A percentile compares a stretch with the other conserved stretches of the same genome.
These are phyloP conservation scores for Ustilago loliicola DNA, from an alignment of 1,284 basidiomycete species.

Conservation along the genomic window DNA sequence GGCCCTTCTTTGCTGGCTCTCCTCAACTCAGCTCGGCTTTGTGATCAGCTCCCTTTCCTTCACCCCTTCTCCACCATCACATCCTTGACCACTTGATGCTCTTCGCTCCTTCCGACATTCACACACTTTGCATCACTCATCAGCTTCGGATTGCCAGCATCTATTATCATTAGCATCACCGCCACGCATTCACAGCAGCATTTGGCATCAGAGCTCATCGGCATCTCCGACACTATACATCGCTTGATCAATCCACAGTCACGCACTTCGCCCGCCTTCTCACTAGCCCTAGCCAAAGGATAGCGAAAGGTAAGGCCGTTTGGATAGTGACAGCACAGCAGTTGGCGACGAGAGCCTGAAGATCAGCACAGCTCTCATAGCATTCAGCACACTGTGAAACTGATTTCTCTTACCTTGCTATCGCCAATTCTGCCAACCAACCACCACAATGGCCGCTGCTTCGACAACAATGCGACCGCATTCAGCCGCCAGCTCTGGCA, in stretches of 20 bases:
- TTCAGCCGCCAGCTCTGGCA: constrained; percentile 36
- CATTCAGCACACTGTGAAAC: background rate
- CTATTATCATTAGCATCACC: background rate
- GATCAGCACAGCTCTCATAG: background rate
- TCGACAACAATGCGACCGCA: constrained; percentile 28
- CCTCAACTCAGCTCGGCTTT: background rate
- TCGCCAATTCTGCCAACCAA: background rate
- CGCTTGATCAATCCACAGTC: too few species aligned
- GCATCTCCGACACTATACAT: background rate
- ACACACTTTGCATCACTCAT: background rate
- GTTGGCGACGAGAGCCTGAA: too few species aligned
- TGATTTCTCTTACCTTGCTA: background rate
- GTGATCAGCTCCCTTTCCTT: background rate
- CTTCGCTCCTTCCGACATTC: background rate
- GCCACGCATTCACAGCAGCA: background rate
- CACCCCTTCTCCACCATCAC: constrained; percentile 1
- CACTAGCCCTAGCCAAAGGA: background rate
- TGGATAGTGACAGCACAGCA: background rate
- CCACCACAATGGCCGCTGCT: constrained; percentile 31
- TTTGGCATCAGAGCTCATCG: background rate
- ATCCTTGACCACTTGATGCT: background rate
- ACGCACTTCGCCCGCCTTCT: too few species aligned
- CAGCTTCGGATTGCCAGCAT: background rate
- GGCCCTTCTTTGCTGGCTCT: background rate
- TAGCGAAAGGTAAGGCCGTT: background rate